These are phyloP conservation scores for Coemansia sp. DNA, from an alignment of 192 early-diverging fungal species.

Conservation along the genomic window DNA sequence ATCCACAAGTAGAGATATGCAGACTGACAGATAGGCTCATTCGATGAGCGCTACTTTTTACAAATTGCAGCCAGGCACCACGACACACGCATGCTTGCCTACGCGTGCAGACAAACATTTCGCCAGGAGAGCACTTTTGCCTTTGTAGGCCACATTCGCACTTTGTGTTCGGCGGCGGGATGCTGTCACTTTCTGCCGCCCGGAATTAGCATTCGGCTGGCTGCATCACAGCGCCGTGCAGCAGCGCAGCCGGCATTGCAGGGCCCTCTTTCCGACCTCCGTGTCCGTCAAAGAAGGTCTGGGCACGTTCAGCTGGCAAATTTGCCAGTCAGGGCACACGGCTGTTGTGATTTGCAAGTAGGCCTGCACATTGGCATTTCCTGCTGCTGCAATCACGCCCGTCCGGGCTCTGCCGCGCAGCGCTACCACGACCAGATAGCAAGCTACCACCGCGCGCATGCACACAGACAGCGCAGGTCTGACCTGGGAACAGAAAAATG, in stretches of 20 bases:
- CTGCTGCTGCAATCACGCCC: background rate
- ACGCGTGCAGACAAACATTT: background rate
- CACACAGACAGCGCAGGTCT: background rate
- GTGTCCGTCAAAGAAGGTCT: background rate
- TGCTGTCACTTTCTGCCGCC: constrained; percentile 1
- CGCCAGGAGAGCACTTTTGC: background rate
- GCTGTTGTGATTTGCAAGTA: background rate
- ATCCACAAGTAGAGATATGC: background rate
- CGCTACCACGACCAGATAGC: background rate
- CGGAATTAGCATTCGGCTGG: constrained; percentile 5
- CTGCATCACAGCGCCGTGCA: background rate
- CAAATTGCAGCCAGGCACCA: too few relatives aligned
- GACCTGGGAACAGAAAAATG: constrained; percentile 8
- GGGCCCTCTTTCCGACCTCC: background rate
- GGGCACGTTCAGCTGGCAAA: background rate
- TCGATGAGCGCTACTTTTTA: too few relatives aligned
- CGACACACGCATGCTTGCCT: background rate
- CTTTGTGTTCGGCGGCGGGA: background rate
- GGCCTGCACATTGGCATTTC: background rate
- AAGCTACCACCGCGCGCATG: background rate
- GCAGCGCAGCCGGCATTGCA: constrained; percentile 1
- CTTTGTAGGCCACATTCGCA: background rate
- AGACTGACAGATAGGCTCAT: background rate
- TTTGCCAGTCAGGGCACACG: background rate
- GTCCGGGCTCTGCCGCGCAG: background rate